Evolutionary conservation across 2,329 filamentous ascomycete species (phyloP).

Genomic region (Bipolaris victoriae): DNA sequence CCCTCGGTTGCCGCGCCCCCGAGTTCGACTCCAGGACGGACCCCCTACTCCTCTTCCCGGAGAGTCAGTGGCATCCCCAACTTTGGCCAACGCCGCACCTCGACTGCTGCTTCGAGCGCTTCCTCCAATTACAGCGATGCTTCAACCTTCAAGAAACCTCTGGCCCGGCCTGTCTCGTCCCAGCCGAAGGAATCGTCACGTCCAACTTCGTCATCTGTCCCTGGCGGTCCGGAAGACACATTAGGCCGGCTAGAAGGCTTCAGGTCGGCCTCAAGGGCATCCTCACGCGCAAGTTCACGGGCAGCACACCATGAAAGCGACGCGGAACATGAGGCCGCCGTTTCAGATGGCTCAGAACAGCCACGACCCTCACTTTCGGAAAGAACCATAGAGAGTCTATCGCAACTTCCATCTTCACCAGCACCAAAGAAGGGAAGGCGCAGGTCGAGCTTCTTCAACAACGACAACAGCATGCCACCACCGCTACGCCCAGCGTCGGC

Average conservation of each 20-base stretch:
- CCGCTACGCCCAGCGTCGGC: conserved; percentile 68
- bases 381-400: conserved; percentile 82
- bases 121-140: conserved; percentile 26
- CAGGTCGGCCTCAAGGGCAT: conserved; percentile 50
- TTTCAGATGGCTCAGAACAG: conserved; percentile 23
- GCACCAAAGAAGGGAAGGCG: conserved; percentile 62
- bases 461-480: conserved; percentile 65
- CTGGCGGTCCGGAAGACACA: conserved; percentile 45
- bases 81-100: conserved; percentile 22
- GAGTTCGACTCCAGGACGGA: conserved; percentile 25
- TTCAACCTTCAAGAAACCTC: conserved; percentile 47
- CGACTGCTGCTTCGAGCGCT: conserved; percentile 3
- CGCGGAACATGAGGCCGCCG: conserved; percentile 24
- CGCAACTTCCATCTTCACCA: conserved; percentile 79
- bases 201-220: conserved; percentile 15
- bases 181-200: conserved; percentile 35
- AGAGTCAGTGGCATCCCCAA: conserved; percentile 31
- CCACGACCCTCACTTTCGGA: conserved; percentile 71
- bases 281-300: conserved; percentile 48
- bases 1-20: conserved; percentile 12
- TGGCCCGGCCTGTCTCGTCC: conserved; percentile 43
- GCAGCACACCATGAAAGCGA: conserved; percentile 45
- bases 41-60: conserved; percentile 33
- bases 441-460: conserved; percentile 74
- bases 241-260: conserved; percentile 53